Percentiles rank a stretch among this genome's conserved stretches.
These are phyloP conservation scores for Lipomyces orientalis DNA, from an alignment of 805 yeast species.

Conservation along the genomic window DNA sequence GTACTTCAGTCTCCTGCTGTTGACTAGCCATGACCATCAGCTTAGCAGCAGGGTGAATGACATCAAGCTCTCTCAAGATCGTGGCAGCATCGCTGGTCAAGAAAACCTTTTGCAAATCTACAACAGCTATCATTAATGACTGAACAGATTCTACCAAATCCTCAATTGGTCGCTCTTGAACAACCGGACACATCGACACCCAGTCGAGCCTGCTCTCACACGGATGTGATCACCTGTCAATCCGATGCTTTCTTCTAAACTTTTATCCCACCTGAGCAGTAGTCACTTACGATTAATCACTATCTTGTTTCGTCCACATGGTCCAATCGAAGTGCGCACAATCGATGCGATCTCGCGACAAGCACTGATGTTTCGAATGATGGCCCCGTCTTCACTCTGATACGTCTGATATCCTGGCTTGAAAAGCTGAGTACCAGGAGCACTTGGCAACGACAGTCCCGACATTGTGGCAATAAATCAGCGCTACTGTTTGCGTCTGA, in stretches of 20 bases:
- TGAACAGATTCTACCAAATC: background rate
- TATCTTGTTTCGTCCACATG: constrained; percentile 96
- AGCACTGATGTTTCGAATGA: constrained; percentile 89
- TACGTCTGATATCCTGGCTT: constrained; percentile 93
- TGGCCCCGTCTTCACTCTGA: constrained; percentile 91
- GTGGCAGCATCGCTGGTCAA: constrained; percentile 98
- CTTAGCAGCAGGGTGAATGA: constrained; percentile 97
- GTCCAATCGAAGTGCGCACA: constrained; percentile 95
- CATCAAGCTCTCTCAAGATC: constrained; percentile 88
- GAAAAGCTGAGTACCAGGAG: constrained; percentile 91
- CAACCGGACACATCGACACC: background rate
- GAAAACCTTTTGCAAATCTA: constrained; percentile 75
- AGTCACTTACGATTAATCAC: constrained; percentile 68
- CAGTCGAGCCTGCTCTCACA: background rate
- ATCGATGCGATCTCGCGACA: constrained; percentile 90
- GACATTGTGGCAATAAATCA: constrained; percentile 61
- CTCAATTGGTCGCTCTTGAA: background rate
- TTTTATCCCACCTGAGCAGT: background rate
- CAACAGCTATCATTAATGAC: background rate
- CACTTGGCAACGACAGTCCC: constrained; percentile 78
- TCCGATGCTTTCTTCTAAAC: background rate
- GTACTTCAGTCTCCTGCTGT: constrained; percentile 85
- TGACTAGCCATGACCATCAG: constrained; percentile 94
- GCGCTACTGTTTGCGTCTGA: background rate
- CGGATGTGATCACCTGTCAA: too few relatives aligned